Conservation (phyloP, 2,329 filamentous ascomycete genomes). For the Didymella arachidicola region DNA sequence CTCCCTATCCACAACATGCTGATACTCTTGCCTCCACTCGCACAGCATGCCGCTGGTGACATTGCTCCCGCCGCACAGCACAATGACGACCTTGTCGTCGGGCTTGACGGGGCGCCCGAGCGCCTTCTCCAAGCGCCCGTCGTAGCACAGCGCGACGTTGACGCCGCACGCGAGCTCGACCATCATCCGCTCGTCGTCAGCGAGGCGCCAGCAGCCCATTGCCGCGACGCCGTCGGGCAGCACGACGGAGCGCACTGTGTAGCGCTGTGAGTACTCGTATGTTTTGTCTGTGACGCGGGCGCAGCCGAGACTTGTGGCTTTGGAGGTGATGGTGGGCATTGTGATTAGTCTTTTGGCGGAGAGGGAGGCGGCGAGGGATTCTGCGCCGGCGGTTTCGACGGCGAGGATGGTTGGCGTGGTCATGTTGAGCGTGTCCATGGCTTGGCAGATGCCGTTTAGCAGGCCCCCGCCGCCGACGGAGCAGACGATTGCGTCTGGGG, state of each 20-base stretch:
- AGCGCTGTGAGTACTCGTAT: slow-evolving; percentile 67
- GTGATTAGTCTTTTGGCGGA: slow-evolving; percentile 65
- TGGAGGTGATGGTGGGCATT: slow-evolving; percentile 74
- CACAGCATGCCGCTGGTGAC: slow-evolving; percentile 61
- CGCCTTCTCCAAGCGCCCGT: slow-evolving; percentile 65
- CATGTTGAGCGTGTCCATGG: slow-evolving; percentile 61
- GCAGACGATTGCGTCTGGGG: slow-evolving; percentile 75
- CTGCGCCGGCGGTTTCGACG: slow-evolving; percentile 77
- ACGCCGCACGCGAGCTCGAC: slow-evolving; percentile 89
- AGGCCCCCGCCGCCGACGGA: slow-evolving; percentile 83
- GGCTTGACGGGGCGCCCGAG: slow-evolving; percentile 69
- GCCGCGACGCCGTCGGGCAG: slow-evolving; percentile 81
- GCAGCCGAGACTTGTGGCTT: slow-evolving; percentile 79
- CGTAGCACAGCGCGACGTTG: slow-evolving; percentile 73
- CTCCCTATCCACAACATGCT: slow-evolving; percentile 28
- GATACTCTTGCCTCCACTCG: slow-evolving; percentile 56
- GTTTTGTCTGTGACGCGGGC: slow-evolving; percentile 72
- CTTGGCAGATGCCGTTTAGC: slow-evolving; percentile 77
- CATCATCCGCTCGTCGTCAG: slow-evolving; percentile 80
- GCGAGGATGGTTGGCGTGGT: slow-evolving; percentile 65
- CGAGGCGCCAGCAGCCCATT: slow-evolving; percentile 76
- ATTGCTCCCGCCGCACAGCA: slow-evolving; percentile 77
- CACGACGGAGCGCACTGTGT: slow-evolving; percentile 67
- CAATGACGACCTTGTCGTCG: slow-evolving; percentile 77
- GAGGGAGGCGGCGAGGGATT: slow-evolving; percentile 72